A percentile compares a stretch with the other conserved stretches of the same genome.
These are phyloP conservation scores for Moesziomyces parantarcticus DNA, from an alignment of 1,284 basidiomycete species.

Conservation along the genomic window DNA sequence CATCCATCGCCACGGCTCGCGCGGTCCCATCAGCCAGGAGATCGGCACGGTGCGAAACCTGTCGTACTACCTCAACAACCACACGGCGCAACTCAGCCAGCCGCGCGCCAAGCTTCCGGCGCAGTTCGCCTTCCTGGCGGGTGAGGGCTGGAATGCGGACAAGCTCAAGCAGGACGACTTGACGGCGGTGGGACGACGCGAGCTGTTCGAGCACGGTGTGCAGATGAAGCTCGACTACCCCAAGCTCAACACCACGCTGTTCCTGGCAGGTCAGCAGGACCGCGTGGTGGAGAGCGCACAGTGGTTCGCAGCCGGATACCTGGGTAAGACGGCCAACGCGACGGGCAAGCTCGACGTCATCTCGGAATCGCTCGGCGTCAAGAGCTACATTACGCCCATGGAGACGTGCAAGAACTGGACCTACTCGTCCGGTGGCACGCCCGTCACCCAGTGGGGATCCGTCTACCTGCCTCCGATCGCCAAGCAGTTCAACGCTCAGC, in stretches of 20 bases:
- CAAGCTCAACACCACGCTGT: constrained; percentile 66
- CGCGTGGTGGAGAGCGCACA: constrained; percentile 71
- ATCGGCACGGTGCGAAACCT: constrained; percentile 31
- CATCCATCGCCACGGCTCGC: constrained; percentile 70
- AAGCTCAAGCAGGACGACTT: constrained; percentile 70
- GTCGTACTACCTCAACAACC: constrained; percentile 64
- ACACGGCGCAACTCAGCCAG: constrained; percentile 62
- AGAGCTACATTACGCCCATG: constrained; percentile 71
- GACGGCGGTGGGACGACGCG: constrained; percentile 69
- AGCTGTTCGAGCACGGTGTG: constrained; percentile 71
- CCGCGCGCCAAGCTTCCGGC: constrained; percentile 66
- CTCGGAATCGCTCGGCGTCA: constrained; percentile 69
- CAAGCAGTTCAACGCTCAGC: constrained; percentile 68
- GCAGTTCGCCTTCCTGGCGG: constrained; percentile 68
- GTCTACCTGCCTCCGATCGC: constrained; percentile 70
- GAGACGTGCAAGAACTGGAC: constrained; percentile 70
- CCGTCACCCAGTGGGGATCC: constrained; percentile 67
- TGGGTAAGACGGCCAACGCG: constrained; percentile 68
- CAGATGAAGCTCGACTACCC: constrained; percentile 70
- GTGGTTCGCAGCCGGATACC: constrained; percentile 71
- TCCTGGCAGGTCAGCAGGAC: constrained; percentile 71
- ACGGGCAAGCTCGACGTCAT: constrained; percentile 69
- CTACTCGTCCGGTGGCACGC: constrained; percentile 67
- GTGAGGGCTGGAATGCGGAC: constrained; percentile 68
- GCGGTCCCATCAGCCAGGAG: constrained; percentile 48